phyloP scores from a whole-genome alignment of 108 stramenopile species.

The Cyclotella choctawhatcheeana region DNA sequence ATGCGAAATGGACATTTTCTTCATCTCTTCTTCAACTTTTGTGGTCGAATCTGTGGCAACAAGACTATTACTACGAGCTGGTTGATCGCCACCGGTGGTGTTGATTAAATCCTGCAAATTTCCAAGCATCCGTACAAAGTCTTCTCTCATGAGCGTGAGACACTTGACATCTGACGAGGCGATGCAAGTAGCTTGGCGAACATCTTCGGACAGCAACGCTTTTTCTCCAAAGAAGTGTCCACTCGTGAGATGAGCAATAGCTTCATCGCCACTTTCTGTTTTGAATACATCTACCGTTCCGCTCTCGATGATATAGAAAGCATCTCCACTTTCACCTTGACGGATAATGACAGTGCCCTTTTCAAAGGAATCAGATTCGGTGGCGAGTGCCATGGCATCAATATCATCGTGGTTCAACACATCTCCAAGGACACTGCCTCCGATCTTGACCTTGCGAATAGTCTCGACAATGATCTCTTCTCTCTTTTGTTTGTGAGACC shows the following conservation, averaged over 20 bases:
- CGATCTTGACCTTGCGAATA: conserved; percentile 74
- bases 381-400: conserved; percentile 72
- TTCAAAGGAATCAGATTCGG: conserved; percentile 63
- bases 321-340: conserved; percentile 91
- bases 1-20: conserved; percentile 15
- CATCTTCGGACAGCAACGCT: conserved; percentile 79
- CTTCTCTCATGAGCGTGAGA: conserved; percentile 64
- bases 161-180: conserved; percentile 65
- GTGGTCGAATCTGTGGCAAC: not conserved
- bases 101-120: conserved; percentile 70
- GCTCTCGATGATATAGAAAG: conserved; percentile 86
- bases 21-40: conserved; percentile 9
- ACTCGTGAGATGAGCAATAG: conserved; percentile 61
- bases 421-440: conserved; percentile 59
- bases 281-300: conserved; percentile 76
- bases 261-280: conserved; percentile 58
- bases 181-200: conserved; percentile 74
- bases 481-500: conserved; percentile 71
- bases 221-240: conserved; percentile 92
- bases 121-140: conserved; percentile 76
- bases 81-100: conserved; percentile 22
- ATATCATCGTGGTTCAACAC: conserved; percentile 69
- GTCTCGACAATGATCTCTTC: conserved; percentile 71
- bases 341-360: conserved; percentile 83
- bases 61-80: conserved; percentile 1